These are phyloP conservation scores for Sugiyamaella pinicola DNA, from an alignment of 1,139 yeast genomes.

Conservation along the genomic window DNA sequence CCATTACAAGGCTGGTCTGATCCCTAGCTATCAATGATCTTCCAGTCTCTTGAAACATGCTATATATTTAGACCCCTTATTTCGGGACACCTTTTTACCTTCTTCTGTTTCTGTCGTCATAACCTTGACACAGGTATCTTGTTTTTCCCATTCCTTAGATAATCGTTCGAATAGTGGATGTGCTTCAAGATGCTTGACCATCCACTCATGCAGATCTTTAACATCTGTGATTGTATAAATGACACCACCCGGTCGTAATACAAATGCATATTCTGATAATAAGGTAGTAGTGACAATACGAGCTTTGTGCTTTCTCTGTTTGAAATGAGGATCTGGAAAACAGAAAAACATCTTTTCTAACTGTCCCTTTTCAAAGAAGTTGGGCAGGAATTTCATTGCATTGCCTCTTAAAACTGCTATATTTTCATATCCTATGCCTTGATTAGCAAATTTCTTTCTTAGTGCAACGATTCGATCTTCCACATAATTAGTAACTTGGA, in stretches of 20 bases:
- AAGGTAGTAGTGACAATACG: slow-evolving; percentile 89
- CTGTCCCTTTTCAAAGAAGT: slow-evolving; percentile 75
- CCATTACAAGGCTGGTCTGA: background rate
- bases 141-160: slow-evolving; percentile 72
- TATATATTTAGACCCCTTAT: slow-evolving; percentile 80
- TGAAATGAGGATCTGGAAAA: slow-evolving; percentile 99
- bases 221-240: slow-evolving; percentile 96
- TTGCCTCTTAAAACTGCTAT: slow-evolving; percentile 90
- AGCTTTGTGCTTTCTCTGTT: slow-evolving; percentile 95
- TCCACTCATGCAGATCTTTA: slow-evolving; percentile 91
- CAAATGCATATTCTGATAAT: slow-evolving; percentile 89
- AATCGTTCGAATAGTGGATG: slow-evolving; percentile 91
- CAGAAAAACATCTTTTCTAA: slow-evolving; percentile 92
- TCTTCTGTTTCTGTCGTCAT: slow-evolving; percentile 95
- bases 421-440: slow-evolving; percentile 59
- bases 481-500: slow-evolving; percentile 95
- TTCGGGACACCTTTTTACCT: slow-evolving; percentile 93
- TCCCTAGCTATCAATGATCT: slow-evolving; percentile 3
- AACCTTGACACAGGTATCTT: slow-evolving; percentile 77
- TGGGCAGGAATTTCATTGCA: slow-evolving; percentile 96
- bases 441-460: slow-evolving; percentile 54
- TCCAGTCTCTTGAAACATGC: slow-evolving; percentile 76
- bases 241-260: slow-evolving; percentile 81
- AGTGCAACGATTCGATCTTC: slow-evolving; percentile 93
- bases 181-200: slow-evolving; percentile 85